A percentile compares a stretch with the other conserved stretches of the same genome.
phyloP scores from a whole-genome alignment of 2,329 filamentous ascomycete species.

The Fusarium palustre region DNA sequence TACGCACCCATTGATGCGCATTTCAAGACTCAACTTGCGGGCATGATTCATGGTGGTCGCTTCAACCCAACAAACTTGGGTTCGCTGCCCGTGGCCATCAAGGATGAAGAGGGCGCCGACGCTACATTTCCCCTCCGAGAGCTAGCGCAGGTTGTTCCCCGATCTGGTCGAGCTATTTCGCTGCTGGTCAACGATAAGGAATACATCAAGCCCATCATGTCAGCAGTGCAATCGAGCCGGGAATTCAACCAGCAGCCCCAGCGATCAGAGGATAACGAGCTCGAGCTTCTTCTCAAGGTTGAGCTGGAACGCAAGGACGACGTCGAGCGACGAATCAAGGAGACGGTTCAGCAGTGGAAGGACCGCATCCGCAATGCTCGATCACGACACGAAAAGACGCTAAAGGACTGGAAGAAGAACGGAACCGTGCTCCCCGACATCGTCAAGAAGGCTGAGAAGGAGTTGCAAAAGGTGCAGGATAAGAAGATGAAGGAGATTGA shows the following conservation, averaged over 20 bases:
- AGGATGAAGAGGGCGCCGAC: conserved; percentile 45
- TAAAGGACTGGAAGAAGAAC: conserved; percentile 63
- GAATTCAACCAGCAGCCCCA: conserved; percentile 73
- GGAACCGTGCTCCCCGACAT: conserved; percentile 59
- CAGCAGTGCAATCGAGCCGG: conserved; percentile 63
- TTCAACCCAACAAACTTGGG: conserved; percentile 65
- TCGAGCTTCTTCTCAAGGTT: conserved; percentile 67
- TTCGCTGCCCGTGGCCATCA: conserved; percentile 57
- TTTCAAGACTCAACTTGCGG: conserved; percentile 58
- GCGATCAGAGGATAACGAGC: conserved; percentile 67
- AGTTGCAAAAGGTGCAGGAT: conserved; percentile 63
- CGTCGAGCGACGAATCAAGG: conserved; percentile 57
- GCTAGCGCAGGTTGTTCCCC: conserved; percentile 66
- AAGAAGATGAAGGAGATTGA: conserved; percentile 66
- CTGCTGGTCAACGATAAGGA: conserved; percentile 57
- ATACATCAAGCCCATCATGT: conserved; percentile 67
- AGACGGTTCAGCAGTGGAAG: conserved; percentile 63
- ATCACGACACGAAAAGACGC: conserved; percentile 60
- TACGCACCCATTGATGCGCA: conserved; percentile 56
- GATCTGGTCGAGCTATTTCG: conserved; percentile 55
- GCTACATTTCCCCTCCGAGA: conserved; percentile 63
- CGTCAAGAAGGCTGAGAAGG: conserved; percentile 61
- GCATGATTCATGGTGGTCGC: conserved; percentile 58
- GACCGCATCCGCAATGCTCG: conserved; percentile 62
- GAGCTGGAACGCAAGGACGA: conserved; percentile 65